Conservation (phyloP, 805 yeast genomes). For the Candida schatavii region DNA sequence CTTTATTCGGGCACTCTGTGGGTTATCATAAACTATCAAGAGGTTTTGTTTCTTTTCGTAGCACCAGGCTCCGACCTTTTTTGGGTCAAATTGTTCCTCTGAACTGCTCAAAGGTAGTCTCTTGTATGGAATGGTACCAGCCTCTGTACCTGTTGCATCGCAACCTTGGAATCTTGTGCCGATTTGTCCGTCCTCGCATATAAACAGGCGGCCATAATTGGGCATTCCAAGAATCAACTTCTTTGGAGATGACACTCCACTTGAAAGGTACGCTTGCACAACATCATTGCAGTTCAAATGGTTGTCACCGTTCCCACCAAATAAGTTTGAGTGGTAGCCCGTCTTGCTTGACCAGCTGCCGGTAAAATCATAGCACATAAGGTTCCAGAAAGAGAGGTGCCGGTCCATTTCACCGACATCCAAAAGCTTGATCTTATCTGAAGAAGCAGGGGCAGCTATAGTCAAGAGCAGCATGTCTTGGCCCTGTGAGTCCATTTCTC, state of each 20-base stretch:
- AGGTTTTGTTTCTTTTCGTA: constrained; percentile 35
- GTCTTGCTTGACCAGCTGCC: constrained; percentile 71
- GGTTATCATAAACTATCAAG: constrained; percentile 67
- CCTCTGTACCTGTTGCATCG: constrained; percentile 34
- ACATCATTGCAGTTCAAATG: constrained; percentile 49
- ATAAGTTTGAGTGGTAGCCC: constrained; percentile 69
- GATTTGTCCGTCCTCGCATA: constrained; percentile 32
- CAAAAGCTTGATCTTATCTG: constrained; percentile 41
- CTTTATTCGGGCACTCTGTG: constrained; percentile 50
- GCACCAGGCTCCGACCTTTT: constrained; percentile 50
- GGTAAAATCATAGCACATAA: constrained; percentile 88
- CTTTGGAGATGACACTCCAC: constrained; percentile 37
- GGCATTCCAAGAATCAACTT: constrained; percentile 86
- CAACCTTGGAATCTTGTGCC: constrained; percentile 37
- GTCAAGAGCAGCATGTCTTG: constrained; percentile 47
- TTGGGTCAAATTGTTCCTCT: constrained; percentile 45
- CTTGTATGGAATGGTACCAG: constrained; percentile 54
- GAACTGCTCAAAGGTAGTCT: constrained; percentile 42
- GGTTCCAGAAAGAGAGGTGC: constrained; percentile 67
- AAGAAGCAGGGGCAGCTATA: constrained; percentile 74
- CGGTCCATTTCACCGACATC: constrained; percentile 54
- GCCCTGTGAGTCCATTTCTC: constrained; percentile 28
- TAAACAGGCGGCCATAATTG: constrained; percentile 59
- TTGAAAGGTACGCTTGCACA: constrained; percentile 38
- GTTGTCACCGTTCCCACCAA: constrained; percentile 39